These are phyloP conservation scores for Solanum bukasovii DNA, from an alignment of 257 asterid species.

Conservation along the genomic window DNA sequence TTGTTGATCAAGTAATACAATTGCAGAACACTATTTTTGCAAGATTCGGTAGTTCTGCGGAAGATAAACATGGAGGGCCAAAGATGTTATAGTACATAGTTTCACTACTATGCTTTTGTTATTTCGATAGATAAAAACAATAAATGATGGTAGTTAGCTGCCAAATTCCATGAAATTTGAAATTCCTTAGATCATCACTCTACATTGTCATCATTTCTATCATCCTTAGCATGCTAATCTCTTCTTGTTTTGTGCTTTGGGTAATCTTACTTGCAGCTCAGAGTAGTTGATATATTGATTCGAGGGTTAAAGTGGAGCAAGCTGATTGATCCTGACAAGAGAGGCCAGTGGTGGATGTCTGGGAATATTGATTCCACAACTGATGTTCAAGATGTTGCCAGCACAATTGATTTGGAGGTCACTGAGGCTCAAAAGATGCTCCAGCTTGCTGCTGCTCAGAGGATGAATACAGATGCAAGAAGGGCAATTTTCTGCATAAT, in stretches of 20 bases:
- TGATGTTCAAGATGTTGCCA: constrained; percentile 59
- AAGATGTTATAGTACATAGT: background rate
- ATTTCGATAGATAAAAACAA: background rate
- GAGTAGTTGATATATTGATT: constrained; percentile 57
- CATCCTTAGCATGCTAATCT: background rate
- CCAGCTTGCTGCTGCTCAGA: constrained; percentile 75
- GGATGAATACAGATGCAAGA: constrained; percentile 94
- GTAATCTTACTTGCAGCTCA: constrained; percentile 42
- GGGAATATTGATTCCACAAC: constrained; percentile 49
- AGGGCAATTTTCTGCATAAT: constrained; percentile 83
- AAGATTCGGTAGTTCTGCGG: background rate
- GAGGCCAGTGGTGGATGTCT: constrained; percentile 95
- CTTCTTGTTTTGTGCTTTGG: background rate
- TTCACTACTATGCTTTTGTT: background rate
- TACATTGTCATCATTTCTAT: background rate
- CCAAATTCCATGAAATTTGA: background rate
- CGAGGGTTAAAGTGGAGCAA: constrained; percentile 78
- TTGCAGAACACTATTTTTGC: background rate
- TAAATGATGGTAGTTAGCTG: background rate
- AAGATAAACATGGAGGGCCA: background rate
- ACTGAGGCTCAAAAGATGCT: constrained; percentile 77
- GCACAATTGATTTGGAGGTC: constrained; percentile 60
- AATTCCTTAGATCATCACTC: background rate
- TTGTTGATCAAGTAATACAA: background rate
- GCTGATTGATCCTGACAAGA: constrained; percentile 82